Evolutionary conservation across 2,329 filamentous ascomycete genomes (phyloP), one percentile per base, ranked within the genome.

Genomic region (Exophiala mesophila): DNA sequence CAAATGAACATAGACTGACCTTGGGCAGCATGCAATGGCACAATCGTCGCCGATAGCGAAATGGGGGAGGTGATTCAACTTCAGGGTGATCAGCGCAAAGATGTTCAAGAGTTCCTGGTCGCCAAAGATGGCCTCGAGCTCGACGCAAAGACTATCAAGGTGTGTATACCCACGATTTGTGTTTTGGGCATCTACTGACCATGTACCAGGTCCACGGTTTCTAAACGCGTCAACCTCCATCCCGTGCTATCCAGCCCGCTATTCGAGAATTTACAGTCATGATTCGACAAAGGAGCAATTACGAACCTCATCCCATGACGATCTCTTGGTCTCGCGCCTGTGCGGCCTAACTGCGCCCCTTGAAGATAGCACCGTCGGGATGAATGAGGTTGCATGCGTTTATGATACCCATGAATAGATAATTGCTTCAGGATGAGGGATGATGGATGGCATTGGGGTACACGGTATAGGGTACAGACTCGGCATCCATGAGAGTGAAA

Each of bases 21-120:
- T 96, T 81, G 94, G 68, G 95, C 95, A 65, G 90, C 92, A 71
- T 97, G 90, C 87, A 97, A 98, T 96, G 92, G 92, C 80, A 97
- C 89, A 73, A 94, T 97, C 69, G 89, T 97, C 71, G 81, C 81
- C 66, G 90, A 97, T 72, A 80, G 78, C 60, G 88, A 94, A 73
- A 95, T 96, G 87, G 90, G 90, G 67, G 89, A 97, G 78, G 90
- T 97, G 78, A 96, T 98, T 66, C 92, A 98, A 78, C 85, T 98
- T 65, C 92, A 98, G 73, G 92, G 92, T 63, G 92, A 98, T 70
- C 92, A 98, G 78, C 90, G 92, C 73, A 94, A 94, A 74, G 88
- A 95, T 80, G 86, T 96, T 67, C 86, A 94, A 70, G 88, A 96
- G 65, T 98, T 97, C 76, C 82, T 97, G 70, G 82, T 82, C 72